Evolutionary conservation across 352 stramenopile species (phyloP).

Genomic region (Pelagophyceae sp.): DNA sequence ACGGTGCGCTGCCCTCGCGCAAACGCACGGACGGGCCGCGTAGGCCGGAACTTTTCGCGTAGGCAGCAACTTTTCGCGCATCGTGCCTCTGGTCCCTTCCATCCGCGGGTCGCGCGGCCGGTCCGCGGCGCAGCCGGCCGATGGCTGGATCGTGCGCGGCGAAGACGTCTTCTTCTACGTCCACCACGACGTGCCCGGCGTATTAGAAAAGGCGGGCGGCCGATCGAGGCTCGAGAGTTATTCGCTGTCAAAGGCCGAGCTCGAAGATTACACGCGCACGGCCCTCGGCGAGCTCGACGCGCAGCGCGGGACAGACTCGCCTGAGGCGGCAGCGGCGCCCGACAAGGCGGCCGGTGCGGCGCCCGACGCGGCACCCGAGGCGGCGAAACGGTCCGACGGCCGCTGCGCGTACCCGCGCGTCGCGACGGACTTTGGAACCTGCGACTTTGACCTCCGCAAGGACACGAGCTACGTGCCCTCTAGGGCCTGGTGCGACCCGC

Average conservation of each 20-base stretch:
- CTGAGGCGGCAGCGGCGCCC: too few relatives aligned
- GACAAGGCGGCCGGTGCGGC: too few relatives aligned
- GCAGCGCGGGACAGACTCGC: background rate
- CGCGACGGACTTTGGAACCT: background rate
- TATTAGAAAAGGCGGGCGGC: background rate
- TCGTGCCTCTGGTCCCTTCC: background rate
- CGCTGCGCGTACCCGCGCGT: background rate
- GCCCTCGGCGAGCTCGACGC: background rate
- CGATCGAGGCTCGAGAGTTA: background rate
- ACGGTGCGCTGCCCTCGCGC: too few relatives aligned
- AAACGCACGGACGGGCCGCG: too few relatives aligned
- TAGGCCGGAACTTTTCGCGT: too few relatives aligned
- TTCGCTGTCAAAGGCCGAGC: background rate
- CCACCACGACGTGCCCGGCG: background rate
- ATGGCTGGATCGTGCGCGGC: background rate
- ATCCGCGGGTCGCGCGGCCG: background rate
- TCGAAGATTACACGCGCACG: background rate
- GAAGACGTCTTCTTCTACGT: background rate
- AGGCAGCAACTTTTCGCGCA: background rate
- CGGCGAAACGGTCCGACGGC: background rate
- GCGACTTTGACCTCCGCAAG: background rate
- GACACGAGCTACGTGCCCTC: background rate
- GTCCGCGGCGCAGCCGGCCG: background rate
- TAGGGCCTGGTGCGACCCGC: background rate
- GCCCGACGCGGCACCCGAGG: background rate